Percentiles rank a stretch among this genome's conserved stretches.
Conservation (phyloP, 306 rosid species). For the Cucurbita pepo region DNA sequence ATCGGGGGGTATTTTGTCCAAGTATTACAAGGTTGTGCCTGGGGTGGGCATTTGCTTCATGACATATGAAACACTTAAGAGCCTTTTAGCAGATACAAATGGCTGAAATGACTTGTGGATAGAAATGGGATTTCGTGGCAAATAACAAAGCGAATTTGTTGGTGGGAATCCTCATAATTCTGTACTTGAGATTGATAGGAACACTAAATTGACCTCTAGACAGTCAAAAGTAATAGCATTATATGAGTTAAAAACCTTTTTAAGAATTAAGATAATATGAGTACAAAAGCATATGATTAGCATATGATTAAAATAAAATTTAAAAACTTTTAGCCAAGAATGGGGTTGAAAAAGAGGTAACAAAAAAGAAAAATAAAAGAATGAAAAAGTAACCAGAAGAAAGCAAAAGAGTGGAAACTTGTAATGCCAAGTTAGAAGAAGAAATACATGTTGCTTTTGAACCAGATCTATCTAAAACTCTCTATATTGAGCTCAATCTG, state of each 20-base stretch:
- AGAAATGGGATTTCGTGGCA: background rate
- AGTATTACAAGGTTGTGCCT: conserved; percentile 95
- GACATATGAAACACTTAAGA: conserved; percentile 86
- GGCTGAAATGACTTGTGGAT: background rate
- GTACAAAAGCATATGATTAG: background rate
- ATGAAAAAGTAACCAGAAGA: background rate
- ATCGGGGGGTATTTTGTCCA: conserved; percentile 92
- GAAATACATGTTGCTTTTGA: conserved; percentile 8
- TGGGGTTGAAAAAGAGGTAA: too few species aligned
- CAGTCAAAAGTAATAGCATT: background rate
- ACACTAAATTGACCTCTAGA: background rate
- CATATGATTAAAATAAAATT: background rate
- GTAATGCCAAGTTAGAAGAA: background rate
- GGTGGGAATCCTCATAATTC: background rate
- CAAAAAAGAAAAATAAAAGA: too few species aligned
- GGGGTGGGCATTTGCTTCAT: conserved; percentile 96
- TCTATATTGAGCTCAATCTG: background rate
- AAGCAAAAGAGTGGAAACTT: background rate
- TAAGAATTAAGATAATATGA: background rate
- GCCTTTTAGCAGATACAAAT: conserved; percentile 42
- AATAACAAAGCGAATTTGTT: background rate
- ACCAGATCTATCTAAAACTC: conserved; percentile 16
- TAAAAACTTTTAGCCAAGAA: too few species aligned
- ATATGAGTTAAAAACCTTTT: too few species aligned
- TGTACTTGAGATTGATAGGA: background rate